Base-by-base conservation (phyloP, 1,284 basidiomycete genomes). In the Taiwanofungus camphoratus region DNA sequence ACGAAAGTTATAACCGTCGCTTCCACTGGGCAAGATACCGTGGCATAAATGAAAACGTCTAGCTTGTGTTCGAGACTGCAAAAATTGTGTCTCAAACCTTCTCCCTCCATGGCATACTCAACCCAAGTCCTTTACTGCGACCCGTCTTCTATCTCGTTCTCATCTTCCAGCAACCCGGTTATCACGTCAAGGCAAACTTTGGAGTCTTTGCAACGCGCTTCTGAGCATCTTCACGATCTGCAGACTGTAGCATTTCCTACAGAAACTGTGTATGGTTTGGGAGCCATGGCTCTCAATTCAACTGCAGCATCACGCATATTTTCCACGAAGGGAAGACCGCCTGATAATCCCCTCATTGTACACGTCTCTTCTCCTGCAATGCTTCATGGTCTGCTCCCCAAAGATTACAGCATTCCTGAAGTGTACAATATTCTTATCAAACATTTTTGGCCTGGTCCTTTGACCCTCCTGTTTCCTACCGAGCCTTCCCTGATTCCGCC, bases 241-340 rank as follows among this genome's bases (percentile, higher is more conserved):
- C 50, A 58, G 35, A 53, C 54, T 12, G 90, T 99, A 31, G 93
- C 87, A 0, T 92, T 99, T 57, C 95, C 96, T 0, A 98, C 96
- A 22, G 96, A 99, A 66, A 99, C 96, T 0, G 96, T 99, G 18
- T 99, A 99, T 62, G 96, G 96, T 1, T 79, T 99, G 3, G 96
- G 91, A 18, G 96, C 92, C 0, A 72, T 86, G 29, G 93, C 94
- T 0, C 69, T 94, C 30, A 68, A 82, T 46, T 56, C 77, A 0
- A 57, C 66, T 15, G 92, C 93, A 6, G 76, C 81, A 3, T 61
- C 73, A 1, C 75, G 74, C 49, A 95, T 99, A 55, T 99, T 94
- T 64, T 69, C 76, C 8, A 88, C 89, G 45, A 99, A 99, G 61
- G 89, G 92, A 30, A 75, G 96, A 36, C 96, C 96, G 1, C 71